Evolutionary conservation across 305 asterid genomes (phyloP).

Genomic region (Nicotiana rustica): DNA sequence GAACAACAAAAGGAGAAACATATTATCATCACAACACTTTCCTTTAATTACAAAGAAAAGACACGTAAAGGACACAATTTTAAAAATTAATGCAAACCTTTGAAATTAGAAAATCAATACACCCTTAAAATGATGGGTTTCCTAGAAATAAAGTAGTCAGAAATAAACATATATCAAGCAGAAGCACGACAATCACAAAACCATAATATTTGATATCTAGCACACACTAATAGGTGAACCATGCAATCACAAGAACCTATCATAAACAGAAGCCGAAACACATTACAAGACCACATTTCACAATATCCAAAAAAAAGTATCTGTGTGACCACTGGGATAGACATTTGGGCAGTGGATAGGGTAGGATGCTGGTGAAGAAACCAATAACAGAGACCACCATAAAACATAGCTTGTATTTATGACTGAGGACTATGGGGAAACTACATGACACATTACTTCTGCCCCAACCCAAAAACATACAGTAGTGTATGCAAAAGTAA

Average conservation of each 20-base stretch:
- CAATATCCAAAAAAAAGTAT: neutral
- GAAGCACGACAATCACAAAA: neutral
- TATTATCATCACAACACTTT: neutral
- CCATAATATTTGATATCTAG: neutral
- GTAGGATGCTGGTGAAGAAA: neutral
- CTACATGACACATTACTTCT: neutral
- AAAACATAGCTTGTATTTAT: neutral
- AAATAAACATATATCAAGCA: neutral
- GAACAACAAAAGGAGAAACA: conserved; percentile 39
- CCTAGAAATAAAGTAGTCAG: neutral
- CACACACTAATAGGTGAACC: neutral
- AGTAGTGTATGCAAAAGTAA: neutral
- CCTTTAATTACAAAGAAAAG: neutral
- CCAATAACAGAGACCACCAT: neutral
- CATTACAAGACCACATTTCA: neutral
- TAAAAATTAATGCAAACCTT: conserved; percentile 8
- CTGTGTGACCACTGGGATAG: neutral
- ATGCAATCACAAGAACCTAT: neutral
- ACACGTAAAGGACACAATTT: neutral
- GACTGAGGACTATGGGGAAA: neutral
- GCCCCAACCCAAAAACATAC: neutral
- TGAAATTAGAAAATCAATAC: neutral
- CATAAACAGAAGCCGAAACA: neutral
- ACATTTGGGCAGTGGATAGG: neutral
- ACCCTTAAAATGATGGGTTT: neutral